A percentile compares a stretch with the other conserved stretches of the same genome.
Evolutionary conservation across 176 grass and related monocot genomes (phyloP).

Genomic region (Pharus latifolius): DNA sequence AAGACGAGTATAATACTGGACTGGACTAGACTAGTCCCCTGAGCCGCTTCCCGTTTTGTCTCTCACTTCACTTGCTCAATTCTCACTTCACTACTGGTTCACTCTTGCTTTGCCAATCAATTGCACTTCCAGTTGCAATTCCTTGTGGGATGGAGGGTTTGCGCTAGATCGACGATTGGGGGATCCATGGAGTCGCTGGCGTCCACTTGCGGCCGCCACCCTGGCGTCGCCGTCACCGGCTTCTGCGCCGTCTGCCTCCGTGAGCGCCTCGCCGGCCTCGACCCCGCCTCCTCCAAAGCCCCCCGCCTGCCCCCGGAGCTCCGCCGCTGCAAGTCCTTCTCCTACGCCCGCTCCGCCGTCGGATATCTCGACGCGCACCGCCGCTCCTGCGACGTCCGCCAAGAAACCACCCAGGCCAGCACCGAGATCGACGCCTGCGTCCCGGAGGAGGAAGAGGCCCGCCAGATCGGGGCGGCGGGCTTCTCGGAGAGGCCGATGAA

Average conservation of each 20-base stretch:
- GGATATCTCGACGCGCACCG: slow-evolving; percentile 44
- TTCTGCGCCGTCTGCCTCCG: slow-evolving; percentile 92
- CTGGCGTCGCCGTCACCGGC: slow-evolving; percentile 52
- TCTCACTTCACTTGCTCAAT: too few species aligned
- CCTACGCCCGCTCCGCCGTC: slow-evolving; percentile 12
- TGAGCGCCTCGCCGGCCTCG: slow-evolving; percentile 76
- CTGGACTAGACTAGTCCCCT: too few species aligned
- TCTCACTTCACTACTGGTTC: too few species aligned
- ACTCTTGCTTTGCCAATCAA: too few species aligned
- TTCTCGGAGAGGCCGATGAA: slow-evolving; percentile 35
- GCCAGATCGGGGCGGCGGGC: not conserved
- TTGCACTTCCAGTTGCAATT: too few species aligned
- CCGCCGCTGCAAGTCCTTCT: slow-evolving; percentile 71
- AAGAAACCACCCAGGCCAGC: slow-evolving; percentile 17
- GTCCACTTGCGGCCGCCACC: slow-evolving; percentile 63
- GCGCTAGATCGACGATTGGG: too few species aligned
- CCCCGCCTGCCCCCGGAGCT: slow-evolving; percentile 26
- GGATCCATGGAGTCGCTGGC: slow-evolving; percentile 3
- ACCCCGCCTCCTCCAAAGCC: slow-evolving; percentile 1
- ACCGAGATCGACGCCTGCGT: not conserved
- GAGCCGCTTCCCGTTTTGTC: too few species aligned
- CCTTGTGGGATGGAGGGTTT: too few species aligned
- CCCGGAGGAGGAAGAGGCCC: not conserved
- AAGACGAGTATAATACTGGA: too few species aligned
- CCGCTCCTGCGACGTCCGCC: slow-evolving; percentile 63